Evolutionary conservation across 2,329 filamentous ascomycete species (phyloP), one percentile per base, ranked within the genome.

Genomic region (Helicocarpus griseus): DNA sequence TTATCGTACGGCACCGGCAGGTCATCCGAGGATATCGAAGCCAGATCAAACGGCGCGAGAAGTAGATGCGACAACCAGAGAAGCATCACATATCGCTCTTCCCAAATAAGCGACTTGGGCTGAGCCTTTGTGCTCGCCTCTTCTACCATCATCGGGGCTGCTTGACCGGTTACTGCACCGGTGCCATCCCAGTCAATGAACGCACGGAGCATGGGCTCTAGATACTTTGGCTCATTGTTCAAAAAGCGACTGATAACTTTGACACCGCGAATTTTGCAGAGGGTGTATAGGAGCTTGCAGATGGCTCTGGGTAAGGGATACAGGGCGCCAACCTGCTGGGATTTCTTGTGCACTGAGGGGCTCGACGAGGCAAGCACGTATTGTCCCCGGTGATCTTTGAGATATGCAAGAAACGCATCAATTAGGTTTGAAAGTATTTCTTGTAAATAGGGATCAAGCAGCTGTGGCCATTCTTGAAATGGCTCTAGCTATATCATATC

Each of bases 381-480:
- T 62, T 70, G 54, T 36, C 64, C 65, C 65, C 58, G 66, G 71
- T 64, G 70, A 66, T 59, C 61, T 33, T 60, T 55, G 53, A 89
- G 70, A 60, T 81, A 82, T 50, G 81, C 79, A 19, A 95, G 72
- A 61, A 91, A 94, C 17, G 87, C 85, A 61, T 84, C 78, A 24
- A 88, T 82, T 33, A 97, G 75, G 38, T 80, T 73, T 22, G 87
- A 85, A 47, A 97, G 75, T 68, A 94, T 82, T 56, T 72, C 77
- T 48, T 86, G 82, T 39, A 98, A 77, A 66, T 91, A 80, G 8
- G 88, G 81, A 69, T 98, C 93, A 24, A 98, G 79, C 36, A 97
- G 78, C 66, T 98, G 93, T 17, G 93, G 93, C 58, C 94, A 85
- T 73, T 96, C 90, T 75, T 97, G 91, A 60, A 97, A 98, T 1